These are phyloP conservation scores for Calonectria hawksworthii DNA, from an alignment of 2,329 filamentous ascomycete species.

Conservation along the genomic window DNA sequence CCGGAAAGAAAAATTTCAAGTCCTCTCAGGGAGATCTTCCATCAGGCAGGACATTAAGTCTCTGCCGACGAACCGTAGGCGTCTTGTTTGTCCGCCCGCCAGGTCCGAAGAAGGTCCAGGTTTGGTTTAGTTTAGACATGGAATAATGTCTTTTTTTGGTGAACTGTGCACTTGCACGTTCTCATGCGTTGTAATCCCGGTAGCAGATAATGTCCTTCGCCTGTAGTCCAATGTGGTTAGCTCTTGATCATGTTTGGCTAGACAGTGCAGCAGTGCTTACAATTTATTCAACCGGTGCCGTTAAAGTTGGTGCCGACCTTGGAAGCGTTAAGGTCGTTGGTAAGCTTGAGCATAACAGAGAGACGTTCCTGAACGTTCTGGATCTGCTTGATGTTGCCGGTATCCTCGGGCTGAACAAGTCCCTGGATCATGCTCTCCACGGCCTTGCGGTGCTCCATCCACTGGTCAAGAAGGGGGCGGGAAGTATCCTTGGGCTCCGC, in stretches of 20 bases:
- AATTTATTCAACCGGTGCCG: constrained; percentile 49
- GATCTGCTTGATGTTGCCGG: constrained; percentile 68
- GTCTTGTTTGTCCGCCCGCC: constrained; percentile 31
- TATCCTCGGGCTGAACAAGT: constrained; percentile 64
- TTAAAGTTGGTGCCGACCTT: constrained; percentile 43
- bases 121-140: constrained; percentile 41
- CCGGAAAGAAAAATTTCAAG: constrained; percentile 34
- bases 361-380: constrained; percentile 65
- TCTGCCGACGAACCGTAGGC: constrained; percentile 39
- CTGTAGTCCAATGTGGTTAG: constrained; percentile 29
- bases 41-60: constrained; percentile 34
- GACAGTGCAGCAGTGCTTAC: constrained; percentile 29
- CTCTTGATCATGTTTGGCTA: not conserved
- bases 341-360: constrained; percentile 66
- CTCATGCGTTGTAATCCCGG: constrained; percentile 34
- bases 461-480: constrained; percentile 65
- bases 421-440: constrained; percentile 71
- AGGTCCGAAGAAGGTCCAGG: constrained; percentile 40
- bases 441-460: constrained; percentile 73
- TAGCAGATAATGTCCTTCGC: constrained; percentile 44
- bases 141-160: constrained; percentile 26
- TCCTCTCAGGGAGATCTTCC: constrained; percentile 35
- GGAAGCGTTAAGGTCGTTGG: constrained; percentile 45
- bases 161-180: constrained; percentile 43
- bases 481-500: constrained; percentile 51